Conservation (phyloP, 768 basidiomycete genomes). For the Lyophyllum atratum region DNA sequence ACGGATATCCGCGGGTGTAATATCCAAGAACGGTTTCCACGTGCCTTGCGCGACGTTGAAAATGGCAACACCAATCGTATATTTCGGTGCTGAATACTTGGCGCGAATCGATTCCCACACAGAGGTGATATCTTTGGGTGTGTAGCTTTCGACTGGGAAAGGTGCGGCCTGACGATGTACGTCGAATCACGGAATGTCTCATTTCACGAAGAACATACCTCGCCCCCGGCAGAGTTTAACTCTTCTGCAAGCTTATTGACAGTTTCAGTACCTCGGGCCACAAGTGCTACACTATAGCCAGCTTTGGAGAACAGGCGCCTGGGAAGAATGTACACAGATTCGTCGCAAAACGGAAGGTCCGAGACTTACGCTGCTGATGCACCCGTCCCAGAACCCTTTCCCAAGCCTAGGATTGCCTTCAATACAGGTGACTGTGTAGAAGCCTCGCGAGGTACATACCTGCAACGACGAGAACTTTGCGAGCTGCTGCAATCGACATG, state of each 20-base stretch:
- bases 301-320: conserved; percentile 14
- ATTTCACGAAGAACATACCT: neutral
- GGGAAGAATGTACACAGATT: neutral
- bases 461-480: neutral
- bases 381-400: neutral
- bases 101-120: conserved; percentile 49
- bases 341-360: neutral
- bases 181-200: neutral
- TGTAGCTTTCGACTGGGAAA: conserved; percentile 56
- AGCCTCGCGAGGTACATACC: neutral
- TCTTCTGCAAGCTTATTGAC: conserved; percentile 48
- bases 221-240: neutral
- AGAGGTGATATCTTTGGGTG: conserved; percentile 49
- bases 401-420: neutral
- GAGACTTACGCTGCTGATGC: neutral
- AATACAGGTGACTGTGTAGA: neutral
- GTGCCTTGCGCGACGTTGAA: conserved; percentile 62
- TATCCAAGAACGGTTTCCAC: conserved; percentile 69
- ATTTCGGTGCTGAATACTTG: conserved; percentile 47
- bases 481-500: neutral
- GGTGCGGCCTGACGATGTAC: conserved; percentile 46
- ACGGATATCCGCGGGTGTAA: conserved; percentile 60
- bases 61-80: conserved; percentile 58
- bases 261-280: conserved; percentile 56
- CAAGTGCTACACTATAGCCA: conserved; percentile 68